phyloP scores from a whole-genome alignment of 805 yeast genomes.

The Candida argentea region DNA sequence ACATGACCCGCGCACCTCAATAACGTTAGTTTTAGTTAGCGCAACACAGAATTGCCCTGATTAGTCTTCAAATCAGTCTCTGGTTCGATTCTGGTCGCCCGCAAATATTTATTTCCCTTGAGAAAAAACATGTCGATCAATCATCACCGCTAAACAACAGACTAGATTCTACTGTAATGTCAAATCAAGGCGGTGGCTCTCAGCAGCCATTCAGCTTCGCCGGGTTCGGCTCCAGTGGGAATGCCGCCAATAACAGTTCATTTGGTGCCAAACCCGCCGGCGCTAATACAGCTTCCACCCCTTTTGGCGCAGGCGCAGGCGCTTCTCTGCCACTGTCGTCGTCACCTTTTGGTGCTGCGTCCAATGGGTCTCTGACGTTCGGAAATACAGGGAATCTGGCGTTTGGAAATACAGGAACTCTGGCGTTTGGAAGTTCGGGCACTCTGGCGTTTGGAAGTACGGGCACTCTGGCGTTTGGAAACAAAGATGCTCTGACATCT shows the following conservation, averaged over 20 bases:
- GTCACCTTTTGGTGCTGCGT: conserved; percentile 1
- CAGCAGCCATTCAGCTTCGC: too few species aligned
- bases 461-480: background rate
- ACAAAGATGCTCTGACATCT: background rate
- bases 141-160: background rate
- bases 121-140: background rate
- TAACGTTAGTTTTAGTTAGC: background rate
- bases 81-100: too few species aligned
- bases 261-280: conserved; percentile 3
- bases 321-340: background rate
- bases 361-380: conserved; percentile 1
- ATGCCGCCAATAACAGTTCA: conserved; percentile 2
- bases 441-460: conserved; percentile 1
- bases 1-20: background rate
- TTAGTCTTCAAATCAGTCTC: background rate
- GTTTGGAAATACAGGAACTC: too few species aligned
- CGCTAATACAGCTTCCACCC: background rate
- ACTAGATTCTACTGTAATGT: background rate
- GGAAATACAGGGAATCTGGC: too few species aligned
- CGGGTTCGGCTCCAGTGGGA: conserved; percentile 1
- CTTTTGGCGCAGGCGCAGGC: conserved; percentile 1
- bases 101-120: background rate
- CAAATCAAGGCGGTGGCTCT: conserved; percentile 1
- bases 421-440: background rate
- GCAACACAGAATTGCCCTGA: background rate